Evolutionary conservation across 768 basidiomycete species (phyloP), one percentile per base, ranked within the genome.

Genomic region (Cantharellus cinnabarinus): DNA sequence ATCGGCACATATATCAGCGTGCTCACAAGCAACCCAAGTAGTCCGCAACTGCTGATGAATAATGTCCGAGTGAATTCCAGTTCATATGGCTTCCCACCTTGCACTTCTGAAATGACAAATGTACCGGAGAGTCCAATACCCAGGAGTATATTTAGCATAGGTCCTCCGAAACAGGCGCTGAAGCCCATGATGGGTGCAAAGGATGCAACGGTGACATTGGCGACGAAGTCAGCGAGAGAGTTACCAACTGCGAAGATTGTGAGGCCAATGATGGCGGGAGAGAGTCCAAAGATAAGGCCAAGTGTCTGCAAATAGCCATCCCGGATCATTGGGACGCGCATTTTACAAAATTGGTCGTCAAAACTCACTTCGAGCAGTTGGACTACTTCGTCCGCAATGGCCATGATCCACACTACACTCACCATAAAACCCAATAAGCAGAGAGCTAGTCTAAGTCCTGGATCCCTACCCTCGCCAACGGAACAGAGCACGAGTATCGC

Each of bases 171-270:
- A 68, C 90, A 95, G 0, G 90, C 91, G 3, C 89, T 88, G 70
- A 95, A 91, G 34, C 85, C 90, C 91, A 93, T 95, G 66, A 89
- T 80, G 42, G 82, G 91, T 42, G 84, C 89, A 68, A 90, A 93
- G 71, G 80, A 85, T 29, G 94, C 94, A 5, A 98, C 89, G 57
- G 86, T 90, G 74, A 89, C 87, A 70, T 98, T 97, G 29, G 95
- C 94, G 3, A 99, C 93, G 29, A 97, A 78, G 70, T 99, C 95
- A 0, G 93, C 94, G 3, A 95, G 77, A 10, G 89, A 94, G 69
- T 98, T 98, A 35, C 95, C 94, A 38, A 97, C 77, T 1, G 94
- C 95, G 63, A 99, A 99, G 61, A 99, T 85, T 1, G 94, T 97
- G 48, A 99, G 72, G 7, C 94, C 94, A 59, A 99, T 87, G 67